Percentiles rank a stretch among this genome's conserved stretches.
Evolutionary conservation across 2,329 filamentous ascomycete genomes (phyloP).

Genomic region (Teratosphaeria nubilosa): DNA sequence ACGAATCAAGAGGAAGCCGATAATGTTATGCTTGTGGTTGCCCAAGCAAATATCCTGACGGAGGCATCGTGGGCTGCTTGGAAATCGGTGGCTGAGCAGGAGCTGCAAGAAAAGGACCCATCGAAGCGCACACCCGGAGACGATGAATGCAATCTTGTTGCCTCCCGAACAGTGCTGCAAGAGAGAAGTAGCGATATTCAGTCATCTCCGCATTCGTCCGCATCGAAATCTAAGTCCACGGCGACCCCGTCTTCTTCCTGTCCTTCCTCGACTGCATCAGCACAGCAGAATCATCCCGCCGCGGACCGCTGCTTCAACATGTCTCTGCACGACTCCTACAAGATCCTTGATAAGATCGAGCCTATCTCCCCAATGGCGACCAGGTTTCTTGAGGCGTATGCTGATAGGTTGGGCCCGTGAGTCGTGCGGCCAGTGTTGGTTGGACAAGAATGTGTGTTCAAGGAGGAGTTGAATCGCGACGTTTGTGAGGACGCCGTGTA

Average conservation of each 20-base stretch:
- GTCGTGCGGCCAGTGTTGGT: conserved; percentile 12
- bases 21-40: conserved; percentile 8
- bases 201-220: background rate
- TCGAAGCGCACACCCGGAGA: background rate
- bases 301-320: conserved; percentile 5
- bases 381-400: conserved; percentile 12
- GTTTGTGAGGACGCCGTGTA: background rate
- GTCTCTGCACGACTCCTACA: conserved; percentile 11
- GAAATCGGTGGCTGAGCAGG: background rate
- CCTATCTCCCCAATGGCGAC: conserved; percentile 10
- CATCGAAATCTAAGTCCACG: background rate
- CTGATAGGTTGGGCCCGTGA: conserved; percentile 10
- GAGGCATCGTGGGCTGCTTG: background rate
- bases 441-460: conserved; percentile 1
- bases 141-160: background rate
- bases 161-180: conserved; percentile 6
- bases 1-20: conserved; percentile 7
- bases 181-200: conserved; percentile 3
- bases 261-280: background rate
- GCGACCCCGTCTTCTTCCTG: background rate
- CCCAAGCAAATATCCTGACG: conserved; percentile 8
- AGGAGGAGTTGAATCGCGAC: background rate
- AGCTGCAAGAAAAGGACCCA: background rate
- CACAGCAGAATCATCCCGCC: background rate
- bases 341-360: conserved; percentile 14